A percentile compares a stretch with the other conserved stretches of the same genome.
Evolutionary conservation across 2,329 filamentous ascomycete species (phyloP).

Genomic region (Penicillium griseofulvum): DNA sequence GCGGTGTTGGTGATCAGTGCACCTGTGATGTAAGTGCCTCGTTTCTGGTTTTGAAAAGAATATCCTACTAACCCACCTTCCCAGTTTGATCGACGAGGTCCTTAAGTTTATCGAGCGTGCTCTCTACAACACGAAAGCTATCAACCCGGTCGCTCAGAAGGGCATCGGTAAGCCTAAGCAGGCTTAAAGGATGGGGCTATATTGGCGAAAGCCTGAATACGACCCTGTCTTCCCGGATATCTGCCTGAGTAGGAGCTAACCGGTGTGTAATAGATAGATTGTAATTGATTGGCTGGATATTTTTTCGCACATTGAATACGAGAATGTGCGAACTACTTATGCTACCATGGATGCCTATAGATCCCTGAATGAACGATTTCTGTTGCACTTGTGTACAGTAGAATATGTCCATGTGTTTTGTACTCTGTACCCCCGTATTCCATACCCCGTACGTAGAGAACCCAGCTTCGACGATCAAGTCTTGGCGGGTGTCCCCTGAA

Average conservation of each 20-base stretch:
- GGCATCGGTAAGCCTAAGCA: slow-evolving; percentile 38
- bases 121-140: slow-evolving; percentile 49
- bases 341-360: slow-evolving; percentile 9
- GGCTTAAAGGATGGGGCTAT: slow-evolving; percentile 25
- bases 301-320: neutral
- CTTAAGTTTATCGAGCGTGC: slow-evolving; percentile 75
- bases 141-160: slow-evolving; percentile 24
- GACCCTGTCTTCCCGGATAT: neutral
- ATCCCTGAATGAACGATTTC: slow-evolving; percentile 7
- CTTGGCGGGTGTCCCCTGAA: no score
- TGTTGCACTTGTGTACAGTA: neutral
- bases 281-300: neutral
- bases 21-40: slow-evolving; percentile 77
- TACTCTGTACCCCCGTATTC: no score
- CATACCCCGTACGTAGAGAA: no score
- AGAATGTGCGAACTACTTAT: neutral
- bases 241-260: neutral
- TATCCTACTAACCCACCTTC: slow-evolving; percentile 17
- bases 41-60: neutral
- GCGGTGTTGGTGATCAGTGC: slow-evolving; percentile 84
- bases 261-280: slow-evolving; percentile 5
- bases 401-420: no score
- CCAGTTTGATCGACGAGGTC: slow-evolving; percentile 74
- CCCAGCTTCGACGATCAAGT: no score
- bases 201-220: neutral